A percentile compares a stretch with the other conserved stretches of the same genome.
Conservation (phyloP, 306 rosid genomes). For the Vigna trinervia region DNA sequence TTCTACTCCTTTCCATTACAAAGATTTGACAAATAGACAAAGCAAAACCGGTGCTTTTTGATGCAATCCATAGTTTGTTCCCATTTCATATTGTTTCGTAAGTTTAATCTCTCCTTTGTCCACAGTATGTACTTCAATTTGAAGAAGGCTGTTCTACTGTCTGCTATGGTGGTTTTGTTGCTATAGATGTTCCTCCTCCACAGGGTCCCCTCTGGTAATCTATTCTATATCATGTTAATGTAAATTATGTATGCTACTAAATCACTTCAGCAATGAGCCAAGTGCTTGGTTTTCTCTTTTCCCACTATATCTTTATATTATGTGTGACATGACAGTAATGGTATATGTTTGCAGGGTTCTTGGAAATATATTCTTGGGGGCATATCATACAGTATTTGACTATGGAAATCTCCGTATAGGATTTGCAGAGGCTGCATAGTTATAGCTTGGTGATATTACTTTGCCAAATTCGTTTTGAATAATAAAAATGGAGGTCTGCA, state of each 20-base stretch:
- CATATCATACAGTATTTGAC: constrained; percentile 82
- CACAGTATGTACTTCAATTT: constrained; percentile 68
- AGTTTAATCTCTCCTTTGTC: constrained; percentile 16
- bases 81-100: constrained; percentile 4
- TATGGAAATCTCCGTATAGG: constrained; percentile 70
- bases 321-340: constrained; percentile 20
- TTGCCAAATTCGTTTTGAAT: neutral
- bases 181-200: constrained; percentile 75
- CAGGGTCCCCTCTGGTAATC: constrained; percentile 83
- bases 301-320: neutral
- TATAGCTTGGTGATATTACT: constrained; percentile 22
- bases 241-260: constrained; percentile 1
- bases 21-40: neutral
- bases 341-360: constrained; percentile 68
- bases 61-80: constrained; percentile 9
- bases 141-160: constrained; percentile 56
- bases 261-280: neutral
- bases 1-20: constrained; percentile 1
- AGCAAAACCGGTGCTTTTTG: neutral
- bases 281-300: constrained; percentile 9
- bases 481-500: constrained; percentile 16
- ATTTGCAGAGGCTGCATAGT: constrained; percentile 68
- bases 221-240: neutral
- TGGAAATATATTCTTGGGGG: constrained; percentile 68
- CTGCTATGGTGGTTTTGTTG: constrained; percentile 72